Base-by-base conservation (phyloP, 345 rosid genomes). In the Salix udensis region DNA sequence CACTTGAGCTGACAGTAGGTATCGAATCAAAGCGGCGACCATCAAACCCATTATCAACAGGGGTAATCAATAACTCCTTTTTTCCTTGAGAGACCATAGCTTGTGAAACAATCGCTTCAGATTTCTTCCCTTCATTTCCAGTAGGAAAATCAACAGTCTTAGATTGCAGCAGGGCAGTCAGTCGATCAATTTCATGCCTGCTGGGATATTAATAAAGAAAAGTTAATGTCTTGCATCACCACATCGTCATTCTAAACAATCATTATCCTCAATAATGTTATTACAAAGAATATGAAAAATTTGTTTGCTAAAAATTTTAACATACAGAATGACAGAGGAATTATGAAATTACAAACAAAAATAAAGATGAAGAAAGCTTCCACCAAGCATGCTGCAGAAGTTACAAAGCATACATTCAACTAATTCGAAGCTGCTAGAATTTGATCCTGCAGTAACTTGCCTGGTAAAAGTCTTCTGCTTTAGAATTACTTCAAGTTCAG, bases 111-210 rank as follows among this genome's bases (percentile, higher is more conserved):
- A 75, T 67, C 77, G 28, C 77, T 76, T 88, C 90, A 71, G 86
- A 81, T 67, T 58, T 84, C 78, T 84, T 88, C 76, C 87, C 87
- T 72, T 83, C 86, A 60, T 62, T 75, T 68, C 71, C 84, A 82
- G 80, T 69, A 68, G 87, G 81, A 37, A 74, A 44, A 65, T 87
- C 92, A 78, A 66, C 80, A 79, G 83, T 83, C 85, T 85, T 89
- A 55, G 95, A 90, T 42, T 76, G 94, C 79, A 96, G 83, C 60
- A 96, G 76, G 39, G 92, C 75, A 24, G 95, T 92, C 85, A 96
- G 74, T 28, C 80, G 94, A 85, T 92, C 93, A 81, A 92, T 87
- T 87, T 96, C 99, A 37, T 94, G 85, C 79, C 99, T 96, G 94
- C 21, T 46, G 68, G 74, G 55, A 37, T 78, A 75, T 62, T 66